Percentiles rank a stretch among this genome's conserved stretches.
These are phyloP conservation scores for Corylus avellana DNA, from an alignment of 306 rosid species.

Conservation along the genomic window DNA sequence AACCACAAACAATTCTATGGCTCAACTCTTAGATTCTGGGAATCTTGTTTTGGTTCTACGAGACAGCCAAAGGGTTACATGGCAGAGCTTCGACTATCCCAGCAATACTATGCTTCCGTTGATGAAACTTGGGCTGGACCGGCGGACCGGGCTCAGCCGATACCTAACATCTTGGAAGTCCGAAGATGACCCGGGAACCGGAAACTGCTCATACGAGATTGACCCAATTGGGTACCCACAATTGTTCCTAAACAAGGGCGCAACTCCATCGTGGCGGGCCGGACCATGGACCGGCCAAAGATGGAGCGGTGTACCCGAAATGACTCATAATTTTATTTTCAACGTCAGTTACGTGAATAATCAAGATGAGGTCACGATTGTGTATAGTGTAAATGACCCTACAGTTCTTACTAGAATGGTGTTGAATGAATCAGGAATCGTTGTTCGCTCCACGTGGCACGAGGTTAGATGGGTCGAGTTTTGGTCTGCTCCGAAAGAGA, in stretches of 20 bases:
- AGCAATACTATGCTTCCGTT: constrained; percentile 29
- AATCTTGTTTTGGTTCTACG: constrained; percentile 27
- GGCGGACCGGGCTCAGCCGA: constrained; percentile 14
- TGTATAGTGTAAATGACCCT: constrained; percentile 25
- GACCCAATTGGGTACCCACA: constrained; percentile 47
- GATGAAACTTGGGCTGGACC: constrained; percentile 31
- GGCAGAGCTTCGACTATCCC: constrained; percentile 46
- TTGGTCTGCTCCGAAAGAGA: constrained; percentile 43
- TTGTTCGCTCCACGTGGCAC: constrained; percentile 37
- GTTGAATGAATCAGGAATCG: constrained; percentile 34
- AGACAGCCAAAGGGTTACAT: neutral
- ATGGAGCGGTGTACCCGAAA: constrained; percentile 30
- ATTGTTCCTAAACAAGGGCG: constrained; percentile 28
- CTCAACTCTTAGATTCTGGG: constrained; percentile 33
- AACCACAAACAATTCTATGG: neutral
- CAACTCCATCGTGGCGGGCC: constrained; percentile 31
- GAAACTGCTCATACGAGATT: constrained; percentile 26
- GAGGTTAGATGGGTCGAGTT: constrained; percentile 37
- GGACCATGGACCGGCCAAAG: constrained; percentile 42
- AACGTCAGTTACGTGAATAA: constrained; percentile 21
- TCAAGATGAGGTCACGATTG: constrained; percentile 7
- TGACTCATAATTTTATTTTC: constrained; percentile 17
- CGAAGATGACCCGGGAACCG: constrained; percentile 21
- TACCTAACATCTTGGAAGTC: constrained; percentile 28
- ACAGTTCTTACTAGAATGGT: constrained; percentile 1